Conservation (phyloP, 2,329 filamentous ascomycete species). For the Aspergillus tubingensis region DNA sequence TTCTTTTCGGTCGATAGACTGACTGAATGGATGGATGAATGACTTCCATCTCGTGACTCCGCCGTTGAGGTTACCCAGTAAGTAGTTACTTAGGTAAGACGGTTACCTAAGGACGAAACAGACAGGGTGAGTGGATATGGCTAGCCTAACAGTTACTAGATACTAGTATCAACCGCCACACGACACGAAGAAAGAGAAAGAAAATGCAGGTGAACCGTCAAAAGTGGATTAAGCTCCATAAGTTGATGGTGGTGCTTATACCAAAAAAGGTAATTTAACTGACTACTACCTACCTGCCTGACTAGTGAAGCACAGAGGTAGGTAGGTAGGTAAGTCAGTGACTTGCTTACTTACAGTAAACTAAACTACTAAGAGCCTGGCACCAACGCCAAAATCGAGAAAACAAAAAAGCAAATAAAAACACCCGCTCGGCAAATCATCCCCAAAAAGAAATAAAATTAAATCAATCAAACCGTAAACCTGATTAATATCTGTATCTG, state of each 20-base stretch:
- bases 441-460: no score
- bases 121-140: no score
- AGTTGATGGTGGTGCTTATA: background rate
- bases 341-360: background rate
- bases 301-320: background rate
- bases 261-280: conserved; percentile 2
- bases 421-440: background rate
- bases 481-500: background rate
- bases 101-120: background rate
- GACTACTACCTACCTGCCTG: background rate
- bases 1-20: no score
- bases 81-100: background rate
- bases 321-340: background rate
- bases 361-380: background rate
- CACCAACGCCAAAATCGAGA: background rate
- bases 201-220: conserved; percentile 4
- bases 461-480: no score
- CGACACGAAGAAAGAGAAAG: background rate
- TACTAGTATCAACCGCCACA: background rate
- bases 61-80: no score
- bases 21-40: no score
- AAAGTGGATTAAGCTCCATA: conserved; percentile 1
- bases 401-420: background rate
- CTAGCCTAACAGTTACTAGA: background rate
- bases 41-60: no score